phyloP scores from a whole-genome alignment of 805 yeast species.

The Nakazawaea wyomingensis region DNA sequence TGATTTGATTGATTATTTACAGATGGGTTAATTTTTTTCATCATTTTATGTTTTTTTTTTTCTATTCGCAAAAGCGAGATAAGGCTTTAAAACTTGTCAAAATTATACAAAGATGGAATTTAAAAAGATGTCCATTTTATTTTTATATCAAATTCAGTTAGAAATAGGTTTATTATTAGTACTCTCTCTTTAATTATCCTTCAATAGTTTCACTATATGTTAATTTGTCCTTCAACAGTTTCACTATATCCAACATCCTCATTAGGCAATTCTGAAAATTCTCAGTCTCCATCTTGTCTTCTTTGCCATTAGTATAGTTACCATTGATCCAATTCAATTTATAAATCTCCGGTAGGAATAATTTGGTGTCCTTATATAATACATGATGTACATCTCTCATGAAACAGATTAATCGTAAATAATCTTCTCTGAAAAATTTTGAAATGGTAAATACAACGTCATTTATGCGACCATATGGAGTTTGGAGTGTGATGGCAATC shows the following conservation, averaged over 20 bases:
- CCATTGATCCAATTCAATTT: slow-evolving; percentile 7
- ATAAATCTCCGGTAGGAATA: slow-evolving; percentile 8
- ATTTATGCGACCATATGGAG: background rate
- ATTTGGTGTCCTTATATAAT: background rate
- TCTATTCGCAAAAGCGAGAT: no score
- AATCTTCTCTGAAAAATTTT: slow-evolving; percentile 10
- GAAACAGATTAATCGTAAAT: slow-evolving; percentile 7
- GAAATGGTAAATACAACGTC: background rate
- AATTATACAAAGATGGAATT: no score
- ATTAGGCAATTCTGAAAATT: slow-evolving; percentile 7
- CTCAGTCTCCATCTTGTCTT: background rate
- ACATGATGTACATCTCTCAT: slow-evolving; percentile 1
- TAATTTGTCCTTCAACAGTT: no score
- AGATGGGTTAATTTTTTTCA: no score
- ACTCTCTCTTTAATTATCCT: no score
- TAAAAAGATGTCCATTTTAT: no score
- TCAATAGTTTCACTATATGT: no score
- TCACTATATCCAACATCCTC: background rate
- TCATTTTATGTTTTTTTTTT: no score
- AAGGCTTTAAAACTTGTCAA: no score
- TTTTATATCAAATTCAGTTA: no score
- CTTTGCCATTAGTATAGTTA: background rate
- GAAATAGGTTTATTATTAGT: no score
- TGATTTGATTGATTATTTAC: no score
- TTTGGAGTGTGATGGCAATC: background rate